Conservation (phyloP, 805 yeast genomes). For the Pichia nakasei region DNA sequence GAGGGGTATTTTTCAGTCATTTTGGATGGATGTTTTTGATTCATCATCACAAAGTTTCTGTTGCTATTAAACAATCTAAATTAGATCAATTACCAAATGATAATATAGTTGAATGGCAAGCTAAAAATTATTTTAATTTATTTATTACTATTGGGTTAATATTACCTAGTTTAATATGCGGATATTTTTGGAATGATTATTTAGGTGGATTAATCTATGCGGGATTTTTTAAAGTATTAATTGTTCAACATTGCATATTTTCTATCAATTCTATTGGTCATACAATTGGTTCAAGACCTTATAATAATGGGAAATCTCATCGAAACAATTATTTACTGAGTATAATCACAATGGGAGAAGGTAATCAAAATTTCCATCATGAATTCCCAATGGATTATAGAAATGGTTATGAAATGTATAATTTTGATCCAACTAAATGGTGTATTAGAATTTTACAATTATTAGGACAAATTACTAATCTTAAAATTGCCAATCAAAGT, state of each 20-base stretch:
- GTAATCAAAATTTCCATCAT: conserved; percentile 89
- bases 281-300: conserved; percentile 63
- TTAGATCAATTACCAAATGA: conserved; percentile 58
- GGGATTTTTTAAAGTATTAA: conserved; percentile 62
- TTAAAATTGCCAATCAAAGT: conserved; percentile 48
- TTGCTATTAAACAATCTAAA: conserved; percentile 32
- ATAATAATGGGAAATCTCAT: conserved; percentile 66
- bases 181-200: conserved; percentile 63
- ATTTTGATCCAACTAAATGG: conserved; percentile 86
- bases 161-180: conserved; percentile 59
- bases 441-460: conserved; percentile 42
- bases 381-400: conserved; percentile 91
- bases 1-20: conserved; percentile 77
- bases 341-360: conserved; percentile 77
- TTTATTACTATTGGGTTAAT: conserved; percentile 39
- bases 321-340: conserved; percentile 57
- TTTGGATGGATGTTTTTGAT: conserved; percentile 78
- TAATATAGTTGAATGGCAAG: conserved; percentile 56
- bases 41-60: conserved; percentile 48
- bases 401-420: conserved; percentile 60
- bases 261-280: conserved; percentile 81
- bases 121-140: conserved; percentile 54
- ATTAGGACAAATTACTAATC: conserved; percentile 50
- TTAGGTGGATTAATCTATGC: conserved; percentile 71
- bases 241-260: conserved; percentile 74